phyloP scores from a whole-genome alignment of 1,139 yeast genomes.

The Candida buenavistaensis region DNA sequence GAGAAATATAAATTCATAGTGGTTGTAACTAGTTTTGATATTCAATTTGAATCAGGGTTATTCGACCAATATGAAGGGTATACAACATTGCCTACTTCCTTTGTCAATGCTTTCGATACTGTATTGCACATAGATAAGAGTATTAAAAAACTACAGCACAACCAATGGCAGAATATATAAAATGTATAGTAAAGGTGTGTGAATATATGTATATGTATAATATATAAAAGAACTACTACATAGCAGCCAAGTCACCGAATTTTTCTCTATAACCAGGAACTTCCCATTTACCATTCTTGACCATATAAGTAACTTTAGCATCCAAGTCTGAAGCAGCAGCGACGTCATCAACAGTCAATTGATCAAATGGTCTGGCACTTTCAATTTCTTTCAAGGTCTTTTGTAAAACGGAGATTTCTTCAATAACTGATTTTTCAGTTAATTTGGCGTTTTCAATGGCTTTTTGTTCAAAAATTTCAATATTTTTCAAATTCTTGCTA shows the following conservation, averaged over 20 bases:
- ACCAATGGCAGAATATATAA: conserved; percentile 6
- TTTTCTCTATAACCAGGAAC: conserved; percentile 98
- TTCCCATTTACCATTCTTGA: conserved; percentile 96
- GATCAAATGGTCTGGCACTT: conserved; percentile 96
- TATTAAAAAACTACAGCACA: conserved; percentile 6
- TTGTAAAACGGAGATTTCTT: conserved; percentile 83
- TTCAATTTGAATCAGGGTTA: conserved; percentile 30
- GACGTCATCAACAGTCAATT: conserved; percentile 93
- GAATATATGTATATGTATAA: background rate
- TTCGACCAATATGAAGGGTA: conserved; percentile 1
- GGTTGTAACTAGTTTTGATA: conserved; percentile 35
- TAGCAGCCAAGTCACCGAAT: conserved; percentile 93
- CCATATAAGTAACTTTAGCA: conserved; percentile 92
- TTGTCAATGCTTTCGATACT: conserved; percentile 16
- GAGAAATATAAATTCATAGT: conserved; percentile 30
- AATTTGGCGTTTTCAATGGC: conserved; percentile 95
- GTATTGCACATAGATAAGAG: conserved; percentile 16
- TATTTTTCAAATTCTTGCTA: conserved; percentile 85
- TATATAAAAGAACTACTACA: conserved; percentile 64
- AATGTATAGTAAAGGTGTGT: background rate
- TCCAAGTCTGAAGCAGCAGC: conserved; percentile 97
- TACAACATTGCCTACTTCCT: conserved; percentile 18
- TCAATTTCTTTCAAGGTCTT: conserved; percentile 91
- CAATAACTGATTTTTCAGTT: conserved; percentile 85
- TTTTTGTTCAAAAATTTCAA: conserved; percentile 90